Evolutionary conservation across 371 early-diverging fungal genomes (phyloP).

Genomic region (Rhizopus delemar): DNA sequence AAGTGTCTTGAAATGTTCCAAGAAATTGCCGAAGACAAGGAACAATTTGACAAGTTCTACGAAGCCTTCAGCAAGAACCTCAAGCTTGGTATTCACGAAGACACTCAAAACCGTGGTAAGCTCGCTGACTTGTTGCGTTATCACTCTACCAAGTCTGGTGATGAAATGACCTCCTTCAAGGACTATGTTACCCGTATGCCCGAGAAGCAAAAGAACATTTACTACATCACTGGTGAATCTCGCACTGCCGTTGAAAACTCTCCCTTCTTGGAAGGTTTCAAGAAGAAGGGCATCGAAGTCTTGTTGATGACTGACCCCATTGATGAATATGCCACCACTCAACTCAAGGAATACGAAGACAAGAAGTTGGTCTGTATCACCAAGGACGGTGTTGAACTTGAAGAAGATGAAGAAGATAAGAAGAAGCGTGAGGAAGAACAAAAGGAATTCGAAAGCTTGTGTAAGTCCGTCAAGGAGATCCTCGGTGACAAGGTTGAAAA

Average conservation of each 20-base stretch:
- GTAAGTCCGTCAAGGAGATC: slow-evolving; percentile 83
- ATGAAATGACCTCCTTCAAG: slow-evolving; percentile 68
- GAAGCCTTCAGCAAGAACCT: slow-evolving; percentile 69
- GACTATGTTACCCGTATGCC: slow-evolving; percentile 83
- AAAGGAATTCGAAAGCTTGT: slow-evolving; percentile 81
- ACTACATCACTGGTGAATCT: slow-evolving; percentile 98
- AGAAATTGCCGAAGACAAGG: slow-evolving; percentile 68
- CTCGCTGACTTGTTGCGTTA: slow-evolving; percentile 77
- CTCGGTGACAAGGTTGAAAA: slow-evolving; percentile 98
- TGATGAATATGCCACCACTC: slow-evolving; percentile 95
- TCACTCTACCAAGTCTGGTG: slow-evolving; percentile 66
- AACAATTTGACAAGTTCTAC: slow-evolving; percentile 75
- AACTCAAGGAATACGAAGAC: slow-evolving; percentile 98
- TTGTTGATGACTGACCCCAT: slow-evolving; percentile 94
- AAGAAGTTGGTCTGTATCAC: slow-evolving; percentile 97
- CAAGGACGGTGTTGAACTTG: slow-evolving; percentile 98
- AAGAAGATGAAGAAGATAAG: slow-evolving; percentile 97
- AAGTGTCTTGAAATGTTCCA: slow-evolving; percentile 82
- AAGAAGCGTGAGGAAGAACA: slow-evolving; percentile 85
- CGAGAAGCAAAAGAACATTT: slow-evolving; percentile 84
- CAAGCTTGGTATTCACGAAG: slow-evolving; percentile 83
- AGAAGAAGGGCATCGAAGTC: slow-evolving; percentile 96
- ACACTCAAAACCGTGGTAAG: slow-evolving; percentile 63
- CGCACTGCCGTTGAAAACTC: slow-evolving; percentile 93
- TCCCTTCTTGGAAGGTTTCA: slow-evolving; percentile 97